phyloP scores from a whole-genome alignment of 1,284 basidiomycete species.

The Rhodotorula mucilaginosa region DNA sequence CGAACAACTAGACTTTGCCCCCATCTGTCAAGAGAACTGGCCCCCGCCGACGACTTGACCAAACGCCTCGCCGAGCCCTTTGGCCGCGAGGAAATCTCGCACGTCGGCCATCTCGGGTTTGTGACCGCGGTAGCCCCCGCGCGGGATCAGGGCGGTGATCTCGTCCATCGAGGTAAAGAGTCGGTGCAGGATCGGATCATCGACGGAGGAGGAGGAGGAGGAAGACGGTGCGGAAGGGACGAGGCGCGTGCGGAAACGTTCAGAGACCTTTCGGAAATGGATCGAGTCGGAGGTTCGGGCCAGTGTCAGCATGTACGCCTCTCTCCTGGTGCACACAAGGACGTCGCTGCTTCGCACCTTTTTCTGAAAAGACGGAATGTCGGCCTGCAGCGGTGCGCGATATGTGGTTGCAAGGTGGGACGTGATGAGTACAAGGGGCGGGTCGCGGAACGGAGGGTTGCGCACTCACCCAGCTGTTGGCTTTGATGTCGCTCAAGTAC shows the following conservation, averaged over 20 bases:
- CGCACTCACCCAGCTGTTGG: constrained; percentile 48
- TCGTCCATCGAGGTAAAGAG: constrained; percentile 51
- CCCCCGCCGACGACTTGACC: constrained; percentile 47
- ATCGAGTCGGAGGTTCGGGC: no score
- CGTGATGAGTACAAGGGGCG: neutral
- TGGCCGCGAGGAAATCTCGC: constrained; percentile 48
- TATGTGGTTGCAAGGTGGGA: neutral
- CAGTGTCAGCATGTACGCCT: no score
- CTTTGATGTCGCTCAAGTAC: constrained; percentile 53
- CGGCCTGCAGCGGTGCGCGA: constrained; percentile 33
- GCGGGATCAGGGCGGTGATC: constrained; percentile 50
- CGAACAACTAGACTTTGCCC: no score
- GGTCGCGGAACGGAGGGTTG: no score
- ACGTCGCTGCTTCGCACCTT: constrained; percentile 13
- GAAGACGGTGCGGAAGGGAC: constrained; percentile 1
- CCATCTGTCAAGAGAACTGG: constrained; percentile 43
- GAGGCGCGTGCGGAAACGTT: constrained; percentile 49
- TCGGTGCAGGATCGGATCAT: constrained; percentile 29
- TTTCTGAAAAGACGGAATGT: constrained; percentile 53
- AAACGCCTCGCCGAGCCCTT: constrained; percentile 38
- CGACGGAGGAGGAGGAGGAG: neutral
- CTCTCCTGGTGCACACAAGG: neutral
- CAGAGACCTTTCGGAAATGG: constrained; percentile 44
- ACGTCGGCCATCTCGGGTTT: constrained; percentile 54
- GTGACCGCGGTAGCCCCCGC: constrained; percentile 50